Conservation (phyloP, 139 green algal species). For the Chlorella sp. region DNA sequence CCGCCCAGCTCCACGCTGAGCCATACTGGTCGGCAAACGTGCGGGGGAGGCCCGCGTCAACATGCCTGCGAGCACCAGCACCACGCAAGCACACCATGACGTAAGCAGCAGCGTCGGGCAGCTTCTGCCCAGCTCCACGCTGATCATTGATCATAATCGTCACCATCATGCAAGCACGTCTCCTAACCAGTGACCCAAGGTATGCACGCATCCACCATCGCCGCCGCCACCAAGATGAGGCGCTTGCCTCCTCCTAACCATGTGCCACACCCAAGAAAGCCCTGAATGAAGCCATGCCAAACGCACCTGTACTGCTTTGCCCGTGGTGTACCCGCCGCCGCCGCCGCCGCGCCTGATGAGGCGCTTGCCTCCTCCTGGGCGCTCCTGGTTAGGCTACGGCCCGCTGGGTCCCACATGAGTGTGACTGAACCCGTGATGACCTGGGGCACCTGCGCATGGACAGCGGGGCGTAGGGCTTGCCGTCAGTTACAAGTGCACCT, state of each 20-base stretch:
- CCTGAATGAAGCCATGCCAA: no score
- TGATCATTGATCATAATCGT: no score
- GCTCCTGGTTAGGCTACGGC: slow-evolving; percentile 25
- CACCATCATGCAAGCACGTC: no score
- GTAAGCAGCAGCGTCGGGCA: no score
- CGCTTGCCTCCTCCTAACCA: no score
- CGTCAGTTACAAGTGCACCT: no score
- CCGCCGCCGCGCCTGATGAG: neutral
- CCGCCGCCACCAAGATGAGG: no score
- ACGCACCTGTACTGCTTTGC: slow-evolving; percentile 40
- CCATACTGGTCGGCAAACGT: slow-evolving; percentile 51
- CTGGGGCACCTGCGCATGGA: slow-evolving; percentile 11
- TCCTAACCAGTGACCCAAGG: no score
- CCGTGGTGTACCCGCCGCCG: neutral
- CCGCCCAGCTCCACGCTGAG: slow-evolving; percentile 11
- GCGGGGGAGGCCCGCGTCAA: slow-evolving; percentile 25
- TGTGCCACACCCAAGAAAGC: no score
- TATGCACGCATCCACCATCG: no score
- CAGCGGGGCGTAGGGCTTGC: no score
- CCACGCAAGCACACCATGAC: neutral
- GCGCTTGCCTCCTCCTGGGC: slow-evolving; percentile 3
- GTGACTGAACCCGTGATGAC: slow-evolving; percentile 36
- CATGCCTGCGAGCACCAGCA: slow-evolving; percentile 8
- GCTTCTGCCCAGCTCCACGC: no score
- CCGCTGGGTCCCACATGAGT: slow-evolving; percentile 62